phyloP scores from a whole-genome alignment of 768 basidiomycete species.

The Kwoniella shandongensis region DNA sequence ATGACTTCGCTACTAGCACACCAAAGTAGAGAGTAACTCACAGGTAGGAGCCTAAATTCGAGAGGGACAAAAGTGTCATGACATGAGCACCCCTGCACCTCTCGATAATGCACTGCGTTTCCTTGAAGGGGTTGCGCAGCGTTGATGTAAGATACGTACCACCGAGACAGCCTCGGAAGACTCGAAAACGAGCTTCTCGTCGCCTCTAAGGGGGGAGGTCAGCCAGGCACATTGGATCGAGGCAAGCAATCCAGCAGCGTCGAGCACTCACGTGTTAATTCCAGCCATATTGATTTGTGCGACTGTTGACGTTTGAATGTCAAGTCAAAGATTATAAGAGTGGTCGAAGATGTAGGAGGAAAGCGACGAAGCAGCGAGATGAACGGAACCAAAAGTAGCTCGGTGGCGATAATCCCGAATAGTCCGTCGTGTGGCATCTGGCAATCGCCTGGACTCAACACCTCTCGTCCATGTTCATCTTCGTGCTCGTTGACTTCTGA shows the following conservation, averaged over 20 bases:
- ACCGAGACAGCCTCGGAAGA: conserved; percentile 81
- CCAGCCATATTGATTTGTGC: conserved; percentile 31
- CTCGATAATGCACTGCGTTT: conserved; percentile 39
- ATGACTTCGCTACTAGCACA: not conserved
- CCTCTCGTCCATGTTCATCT: no score
- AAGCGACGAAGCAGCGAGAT: not conserved
- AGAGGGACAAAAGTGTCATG: conserved; percentile 50
- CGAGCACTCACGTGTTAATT: conserved; percentile 21
- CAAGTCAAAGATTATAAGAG: no score
- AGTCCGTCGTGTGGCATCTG: no score
- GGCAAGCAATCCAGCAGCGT: not conserved
- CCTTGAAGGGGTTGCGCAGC: conserved; percentile 11
- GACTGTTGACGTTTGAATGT: not conserved
- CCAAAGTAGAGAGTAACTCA: conserved; percentile 28
- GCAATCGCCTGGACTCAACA: no score
- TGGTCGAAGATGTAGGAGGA: not conserved
- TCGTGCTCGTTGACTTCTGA: no score
- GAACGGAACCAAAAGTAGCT: not conserved
- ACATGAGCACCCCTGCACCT: conserved; percentile 49
- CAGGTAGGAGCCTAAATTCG: conserved; percentile 54
- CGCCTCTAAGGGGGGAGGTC: conserved; percentile 60
- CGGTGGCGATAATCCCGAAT: not conserved
- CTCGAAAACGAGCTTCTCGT: conserved; percentile 76
- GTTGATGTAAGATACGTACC: conserved; percentile 55
- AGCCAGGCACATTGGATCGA: not conserved